Conservation (phyloP, 768 basidiomycete species). For the Cystofilobasidium bisporidii region DNA sequence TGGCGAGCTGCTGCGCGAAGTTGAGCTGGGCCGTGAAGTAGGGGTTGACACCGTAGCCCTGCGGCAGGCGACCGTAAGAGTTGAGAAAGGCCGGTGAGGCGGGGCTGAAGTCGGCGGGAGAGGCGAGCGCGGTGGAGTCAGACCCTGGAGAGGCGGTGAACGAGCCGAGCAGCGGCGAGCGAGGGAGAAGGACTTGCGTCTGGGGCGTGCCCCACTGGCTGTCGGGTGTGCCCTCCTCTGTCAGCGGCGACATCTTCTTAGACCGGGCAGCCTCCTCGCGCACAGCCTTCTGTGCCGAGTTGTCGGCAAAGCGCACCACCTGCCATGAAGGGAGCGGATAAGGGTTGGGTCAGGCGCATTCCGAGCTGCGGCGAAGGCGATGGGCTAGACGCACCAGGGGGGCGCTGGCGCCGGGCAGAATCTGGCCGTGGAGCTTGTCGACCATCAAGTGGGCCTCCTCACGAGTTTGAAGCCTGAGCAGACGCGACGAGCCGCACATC, state of each 20-base stretch:
- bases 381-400: constrained; percentile 16
- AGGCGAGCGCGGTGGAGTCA: neutral
- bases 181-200: neutral
- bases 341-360: no score
- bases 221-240: neutral
- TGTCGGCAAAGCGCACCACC: constrained; percentile 22
- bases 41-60: constrained; percentile 1
- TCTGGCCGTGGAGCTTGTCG: constrained; percentile 24
- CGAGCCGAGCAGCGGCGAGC: no score
- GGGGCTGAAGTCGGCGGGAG: neutral
- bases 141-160: no score
- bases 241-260: constrained; percentile 11
- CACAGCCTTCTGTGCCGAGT: constrained; percentile 15
- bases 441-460: constrained; percentile 25
- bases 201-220: neutral
- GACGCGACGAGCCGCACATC: neutral
- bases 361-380: no score
- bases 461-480: constrained; percentile 18
- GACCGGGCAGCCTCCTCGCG: constrained; percentile 22
- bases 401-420: constrained; percentile 11
- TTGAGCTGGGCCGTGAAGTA: constrained; percentile 2
- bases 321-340: neutral
- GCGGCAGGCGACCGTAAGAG: neutral
- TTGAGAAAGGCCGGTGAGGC: neutral
- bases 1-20: neutral